phyloP scores from a whole-genome alignment of 139 green algal genomes.

The Haematococcus lacustris region DNA sequence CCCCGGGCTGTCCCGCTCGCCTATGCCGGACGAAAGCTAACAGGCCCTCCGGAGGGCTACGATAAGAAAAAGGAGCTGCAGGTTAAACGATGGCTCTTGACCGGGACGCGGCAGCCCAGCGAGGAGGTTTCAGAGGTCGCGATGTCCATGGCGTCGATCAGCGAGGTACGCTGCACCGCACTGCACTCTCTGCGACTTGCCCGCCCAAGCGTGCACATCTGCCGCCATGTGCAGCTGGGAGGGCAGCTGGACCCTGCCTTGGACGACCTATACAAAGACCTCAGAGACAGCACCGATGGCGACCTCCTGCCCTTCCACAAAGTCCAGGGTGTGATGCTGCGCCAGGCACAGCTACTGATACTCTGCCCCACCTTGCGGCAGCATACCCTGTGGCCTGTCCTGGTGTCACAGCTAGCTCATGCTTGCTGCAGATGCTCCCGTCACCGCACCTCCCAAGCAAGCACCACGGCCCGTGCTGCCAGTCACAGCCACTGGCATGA shows the following conservation, averaged over 20 bases:
- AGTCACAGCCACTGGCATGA: too few relatives aligned
- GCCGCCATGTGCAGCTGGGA: not conserved
- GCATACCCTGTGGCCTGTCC: not conserved
- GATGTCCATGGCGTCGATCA: constrained; percentile 16
- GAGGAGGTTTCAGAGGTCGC: not conserved
- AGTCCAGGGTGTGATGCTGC: not conserved
- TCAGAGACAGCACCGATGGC: constrained; percentile 28
- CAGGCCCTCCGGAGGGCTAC: constrained; percentile 30
- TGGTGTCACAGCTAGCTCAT: not conserved
- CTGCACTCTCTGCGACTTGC: not conserved
- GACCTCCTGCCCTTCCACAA: not conserved
- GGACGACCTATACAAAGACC: constrained; percentile 23
- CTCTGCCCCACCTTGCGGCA: too few relatives aligned
- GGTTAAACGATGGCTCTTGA: constrained; percentile 29
- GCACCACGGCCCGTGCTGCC: not conserved
- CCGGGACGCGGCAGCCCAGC: not conserved
- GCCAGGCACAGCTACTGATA: too few relatives aligned
- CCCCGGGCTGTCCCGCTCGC: constrained; percentile 22
- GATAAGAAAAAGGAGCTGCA: constrained; percentile 30
- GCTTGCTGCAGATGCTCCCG: not conserved
- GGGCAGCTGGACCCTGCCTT: constrained; percentile 3
- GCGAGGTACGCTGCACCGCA: constrained; percentile 7
- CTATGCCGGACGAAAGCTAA: constrained; percentile 27
- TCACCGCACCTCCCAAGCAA: not conserved
- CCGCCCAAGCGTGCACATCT: not conserved